These are phyloP conservation scores for Epichloe hybrida DNA, from an alignment of 2,329 filamentous ascomycete genomes.

Conservation along the genomic window DNA sequence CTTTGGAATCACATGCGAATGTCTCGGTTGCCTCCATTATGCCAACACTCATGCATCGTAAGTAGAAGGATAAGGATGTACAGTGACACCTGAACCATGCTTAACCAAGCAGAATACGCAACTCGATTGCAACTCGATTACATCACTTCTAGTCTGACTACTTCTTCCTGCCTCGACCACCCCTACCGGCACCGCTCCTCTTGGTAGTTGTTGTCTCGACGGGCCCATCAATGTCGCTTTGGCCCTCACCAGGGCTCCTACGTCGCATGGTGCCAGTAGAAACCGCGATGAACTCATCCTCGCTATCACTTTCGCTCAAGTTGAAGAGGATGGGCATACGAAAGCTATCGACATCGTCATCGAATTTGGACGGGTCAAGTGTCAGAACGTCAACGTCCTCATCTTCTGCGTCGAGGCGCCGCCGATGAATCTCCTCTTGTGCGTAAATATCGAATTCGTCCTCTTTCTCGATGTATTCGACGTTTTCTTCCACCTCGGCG, in stretches of 20 bases:
- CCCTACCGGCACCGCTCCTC: slow-evolving; percentile 24
- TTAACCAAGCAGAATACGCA: not conserved
- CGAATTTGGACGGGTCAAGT: slow-evolving; percentile 50
- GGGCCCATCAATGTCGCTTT: slow-evolving; percentile 46
- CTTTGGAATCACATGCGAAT: not conserved
- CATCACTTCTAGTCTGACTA: slow-evolving; percentile 5
- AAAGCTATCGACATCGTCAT: slow-evolving; percentile 52
- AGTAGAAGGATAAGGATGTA: not conserved
- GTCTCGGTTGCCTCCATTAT: not conserved
- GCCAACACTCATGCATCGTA: not conserved
- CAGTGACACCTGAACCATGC: not conserved
- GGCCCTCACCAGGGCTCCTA: slow-evolving; percentile 64
- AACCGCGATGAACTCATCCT: slow-evolving; percentile 67
- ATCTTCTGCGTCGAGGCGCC: slow-evolving; percentile 80
- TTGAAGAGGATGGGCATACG: slow-evolving; percentile 89
- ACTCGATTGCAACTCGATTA: not conserved
- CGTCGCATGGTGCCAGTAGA: slow-evolving; percentile 73
- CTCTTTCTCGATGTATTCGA: slow-evolving; percentile 88
- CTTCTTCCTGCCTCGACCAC: slow-evolving; percentile 29
- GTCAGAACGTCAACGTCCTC: slow-evolving; percentile 86
- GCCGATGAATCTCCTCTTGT: slow-evolving; percentile 84
- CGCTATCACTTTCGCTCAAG: slow-evolving; percentile 85
- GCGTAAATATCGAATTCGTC: slow-evolving; percentile 98
- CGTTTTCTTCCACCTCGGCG: slow-evolving; percentile 93
- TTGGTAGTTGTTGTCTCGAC: slow-evolving; percentile 24